A percentile compares a stretch with the other conserved stretches of the same genome.
These are phyloP conservation scores for Suillus cothurnatus DNA, from an alignment of 768 basidiomycete species.

Conservation along the genomic window DNA sequence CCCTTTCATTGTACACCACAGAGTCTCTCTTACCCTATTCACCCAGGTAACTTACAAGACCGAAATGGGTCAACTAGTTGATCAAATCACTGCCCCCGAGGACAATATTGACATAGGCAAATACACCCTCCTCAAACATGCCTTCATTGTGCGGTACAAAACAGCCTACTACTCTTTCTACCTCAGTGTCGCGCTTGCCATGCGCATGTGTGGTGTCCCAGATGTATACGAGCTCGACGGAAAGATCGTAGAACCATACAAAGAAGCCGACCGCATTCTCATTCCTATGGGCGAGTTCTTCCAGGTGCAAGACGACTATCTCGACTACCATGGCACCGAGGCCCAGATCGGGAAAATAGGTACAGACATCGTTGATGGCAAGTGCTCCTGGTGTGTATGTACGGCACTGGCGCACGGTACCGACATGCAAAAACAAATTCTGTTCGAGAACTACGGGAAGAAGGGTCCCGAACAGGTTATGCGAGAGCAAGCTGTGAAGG, in stretches of 20 bases:
- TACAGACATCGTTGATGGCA: conserved; percentile 98
- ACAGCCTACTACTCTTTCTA: conserved; percentile 99
- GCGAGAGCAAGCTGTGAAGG: conserved; percentile 60
- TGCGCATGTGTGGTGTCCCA: conserved; percentile 75
- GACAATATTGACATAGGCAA: conserved; percentile 81
- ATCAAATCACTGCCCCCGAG: conserved; percentile 94
- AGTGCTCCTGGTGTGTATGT: conserved; percentile 97
- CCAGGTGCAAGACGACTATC: conserved; percentile 97
- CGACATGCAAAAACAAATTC: conserved; percentile 53
- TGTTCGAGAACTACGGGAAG: conserved; percentile 69
- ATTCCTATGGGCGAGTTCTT: conserved; percentile 96
- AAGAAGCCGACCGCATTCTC: conserved; percentile 76
- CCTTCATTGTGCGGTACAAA: conserved; percentile 94
- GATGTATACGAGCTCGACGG: conserved; percentile 44
- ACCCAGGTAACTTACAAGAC: conserved; percentile 76
- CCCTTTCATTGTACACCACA: background rate
- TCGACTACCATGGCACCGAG: conserved; percentile 89
- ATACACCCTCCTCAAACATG: conserved; percentile 86
- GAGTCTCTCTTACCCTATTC: background rate
- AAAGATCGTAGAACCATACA: conserved; percentile 59
- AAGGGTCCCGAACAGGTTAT: conserved; percentile 45
- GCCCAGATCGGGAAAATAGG: conserved; percentile 96
- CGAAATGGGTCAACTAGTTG: conserved; percentile 94
- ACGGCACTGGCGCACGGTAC: conserved; percentile 66
- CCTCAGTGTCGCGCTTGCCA: conserved; percentile 93